A percentile compares a stretch with the other conserved stretches of the same genome.
phyloP scores from a whole-genome alignment of 2,329 filamentous ascomycete genomes.

The Stemphylium beticola region DNA sequence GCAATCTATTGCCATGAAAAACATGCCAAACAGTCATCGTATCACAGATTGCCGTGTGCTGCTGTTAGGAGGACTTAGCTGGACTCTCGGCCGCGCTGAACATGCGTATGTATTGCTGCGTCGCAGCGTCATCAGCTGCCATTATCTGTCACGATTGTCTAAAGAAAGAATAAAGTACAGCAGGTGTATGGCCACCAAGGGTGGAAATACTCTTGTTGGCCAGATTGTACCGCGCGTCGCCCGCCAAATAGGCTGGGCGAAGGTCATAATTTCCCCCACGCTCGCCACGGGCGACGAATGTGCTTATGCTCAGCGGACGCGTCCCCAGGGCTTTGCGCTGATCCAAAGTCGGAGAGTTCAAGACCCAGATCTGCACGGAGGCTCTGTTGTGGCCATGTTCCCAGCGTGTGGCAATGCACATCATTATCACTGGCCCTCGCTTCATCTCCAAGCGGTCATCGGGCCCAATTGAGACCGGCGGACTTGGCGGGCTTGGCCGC shows the following conservation, averaged over 20 bases:
- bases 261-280: not conserved
- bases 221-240: not conserved
- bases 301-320: slow-evolving; percentile 1
- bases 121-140: not conserved
- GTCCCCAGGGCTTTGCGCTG: slow-evolving; percentile 2
- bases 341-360: not conserved
- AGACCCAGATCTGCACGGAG: slow-evolving; percentile 1
- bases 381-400: not conserved
- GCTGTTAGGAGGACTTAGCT: not conserved
- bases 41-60: not conserved
- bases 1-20: not conserved
- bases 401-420: not conserved
- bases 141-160: not conserved
- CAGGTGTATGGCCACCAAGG: not conserved
- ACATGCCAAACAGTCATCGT: slow-evolving; percentile 1
- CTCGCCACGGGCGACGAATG: not conserved
- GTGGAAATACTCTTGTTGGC: not conserved
- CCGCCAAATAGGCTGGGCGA: not conserved
- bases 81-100: not conserved
- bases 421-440: not conserved
- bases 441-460: slow-evolving; percentile 1
- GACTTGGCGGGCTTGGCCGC: slow-evolving; percentile 6
- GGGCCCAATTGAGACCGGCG: not conserved
- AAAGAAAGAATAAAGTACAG: not conserved
- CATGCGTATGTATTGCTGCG: not conserved